Percentiles rank a stretch among this genome's conserved stretches.
Conservation (phyloP, 768 basidiomycete genomes). For the Russula lepida region DNA sequence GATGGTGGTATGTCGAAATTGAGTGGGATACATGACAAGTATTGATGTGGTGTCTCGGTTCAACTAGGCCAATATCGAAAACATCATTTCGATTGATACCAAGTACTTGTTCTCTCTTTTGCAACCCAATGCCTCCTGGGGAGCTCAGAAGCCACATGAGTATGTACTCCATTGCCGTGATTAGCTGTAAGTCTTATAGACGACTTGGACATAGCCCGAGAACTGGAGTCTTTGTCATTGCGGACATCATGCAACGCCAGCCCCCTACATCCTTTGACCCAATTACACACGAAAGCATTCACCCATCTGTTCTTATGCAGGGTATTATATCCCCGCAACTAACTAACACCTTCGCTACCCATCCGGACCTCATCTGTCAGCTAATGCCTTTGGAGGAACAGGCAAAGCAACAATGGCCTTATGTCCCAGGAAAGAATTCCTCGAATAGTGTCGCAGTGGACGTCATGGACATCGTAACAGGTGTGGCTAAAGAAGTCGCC, state of each 20-base stretch:
- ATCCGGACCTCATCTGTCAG: constrained; percentile 8
- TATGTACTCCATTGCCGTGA: constrained; percentile 24
- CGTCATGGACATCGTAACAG: neutral
- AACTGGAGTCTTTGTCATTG: constrained; percentile 9
- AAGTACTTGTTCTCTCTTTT: constrained; percentile 43
- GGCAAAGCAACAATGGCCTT: neutral
- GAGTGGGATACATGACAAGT: neutral
- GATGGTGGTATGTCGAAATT: constrained; percentile 46
- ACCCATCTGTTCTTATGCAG: constrained; percentile 15
- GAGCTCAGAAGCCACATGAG: constrained; percentile 55
- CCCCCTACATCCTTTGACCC: constrained; percentile 1
- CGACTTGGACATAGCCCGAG: constrained; percentile 32
- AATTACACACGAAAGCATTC: constrained; percentile 12
- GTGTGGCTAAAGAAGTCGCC: neutral
- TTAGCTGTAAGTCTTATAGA: neutral
- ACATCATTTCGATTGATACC: constrained; percentile 48
- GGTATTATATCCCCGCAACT: constrained; percentile 3
- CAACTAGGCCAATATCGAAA: constrained; percentile 45
- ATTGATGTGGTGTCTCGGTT: neutral
- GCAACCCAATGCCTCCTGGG: constrained; percentile 51
- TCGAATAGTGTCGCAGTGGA: neutral
- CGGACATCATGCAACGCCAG: constrained; percentile 4
- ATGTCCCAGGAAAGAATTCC: neutral
- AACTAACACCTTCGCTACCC: neutral
- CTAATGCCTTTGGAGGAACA: constrained; percentile 13